A percentile compares a stretch with the other conserved stretches of the same genome.
phyloP scores from a whole-genome alignment of 441 rosid species.

The Geranium incanum region DNA sequence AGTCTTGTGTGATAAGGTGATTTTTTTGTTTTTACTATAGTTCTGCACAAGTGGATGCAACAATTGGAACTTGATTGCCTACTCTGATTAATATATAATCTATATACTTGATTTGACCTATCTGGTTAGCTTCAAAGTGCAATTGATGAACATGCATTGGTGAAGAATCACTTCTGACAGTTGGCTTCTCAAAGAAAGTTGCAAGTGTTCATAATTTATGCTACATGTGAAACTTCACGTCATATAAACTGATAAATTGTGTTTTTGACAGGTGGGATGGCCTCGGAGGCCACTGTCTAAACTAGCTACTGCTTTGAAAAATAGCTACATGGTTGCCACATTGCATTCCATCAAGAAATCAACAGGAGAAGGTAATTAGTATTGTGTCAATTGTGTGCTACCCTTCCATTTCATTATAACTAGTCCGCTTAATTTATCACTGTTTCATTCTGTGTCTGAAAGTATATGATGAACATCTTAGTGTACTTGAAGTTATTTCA shows the following conservation, averaged over 20 bases:
- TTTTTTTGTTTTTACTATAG: not conserved
- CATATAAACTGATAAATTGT: slow-evolving; percentile 4
- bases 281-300: slow-evolving; percentile 83
- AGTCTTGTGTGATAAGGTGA: slow-evolving; percentile 81
- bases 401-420: slow-evolving; percentile 7
- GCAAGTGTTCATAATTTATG: slow-evolving; percentile 4
- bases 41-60: not conserved
- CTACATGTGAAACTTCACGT: not conserved
- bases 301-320: slow-evolving; percentile 77
- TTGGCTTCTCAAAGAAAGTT: not conserved
- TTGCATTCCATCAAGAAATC: slow-evolving; percentile 60
- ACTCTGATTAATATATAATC: not conserved
- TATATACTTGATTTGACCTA: not conserved
- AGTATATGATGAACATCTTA: slow-evolving; percentile 72
- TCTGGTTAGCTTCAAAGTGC: not conserved
- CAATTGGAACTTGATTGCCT: not conserved
- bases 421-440: slow-evolving; percentile 18
- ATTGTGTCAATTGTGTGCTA: slow-evolving; percentile 7
- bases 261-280: slow-evolving; percentile 71
- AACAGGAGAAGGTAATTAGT: slow-evolving; percentile 58
- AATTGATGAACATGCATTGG: not conserved
- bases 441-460: slow-evolving; percentile 24
- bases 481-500: slow-evolving; percentile 90
- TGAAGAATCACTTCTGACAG: not conserved
- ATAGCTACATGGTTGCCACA: slow-evolving; percentile 91